Base-by-base conservation (phyloP, 2,329 filamentous ascomycete genomes). In the Penicillium sp. region DNA sequence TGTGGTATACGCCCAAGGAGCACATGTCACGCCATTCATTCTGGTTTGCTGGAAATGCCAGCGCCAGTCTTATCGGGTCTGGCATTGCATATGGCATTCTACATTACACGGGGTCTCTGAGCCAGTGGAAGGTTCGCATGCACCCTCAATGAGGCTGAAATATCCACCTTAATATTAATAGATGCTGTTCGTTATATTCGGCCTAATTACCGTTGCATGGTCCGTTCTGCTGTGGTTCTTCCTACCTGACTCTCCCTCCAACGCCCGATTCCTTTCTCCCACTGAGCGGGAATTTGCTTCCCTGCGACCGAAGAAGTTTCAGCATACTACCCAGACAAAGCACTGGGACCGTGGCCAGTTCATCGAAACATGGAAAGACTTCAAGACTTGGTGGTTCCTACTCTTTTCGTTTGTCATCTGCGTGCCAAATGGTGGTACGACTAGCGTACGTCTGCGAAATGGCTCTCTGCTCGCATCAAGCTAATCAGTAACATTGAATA, bases 1-100 rank as follows among this genome's bases (percentile, higher is more conserved):
- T 69, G 71, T 73, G 66, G 65, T 73, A 72, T 53, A 72, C 64
- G 3, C 65, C 66, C 11, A 38, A 61, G 19, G 70, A 73, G 29
- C 70, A 73, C 15, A 65, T 68, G n/a, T 63, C 69, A 8, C 63
- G 70, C 2, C 56, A 58, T 26, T 50, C 47, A 63, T 64, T 69
- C 35, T 73, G 70, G 68, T 71, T 70, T 44, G 53, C 63, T 17
- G 70, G 68, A 11, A 72, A 72, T 52, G 59, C 64, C 5, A 41
- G 62, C 17, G 69, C 68, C 7, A 64, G 65, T 35, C 67, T 72
- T 6, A 63, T 72, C 38, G 70, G 69, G 17, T 63, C 63, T 2
- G 41, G 67, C 13, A 62, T 69, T 51, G 65, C 64, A 2, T 71
- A 70, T 53, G 58, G 56, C 15, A 58, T 51, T 23, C 19, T 58